phyloP scores from a whole-genome alignment of 768 basidiomycete genomes.

The Tylopilus intermedius region DNA sequence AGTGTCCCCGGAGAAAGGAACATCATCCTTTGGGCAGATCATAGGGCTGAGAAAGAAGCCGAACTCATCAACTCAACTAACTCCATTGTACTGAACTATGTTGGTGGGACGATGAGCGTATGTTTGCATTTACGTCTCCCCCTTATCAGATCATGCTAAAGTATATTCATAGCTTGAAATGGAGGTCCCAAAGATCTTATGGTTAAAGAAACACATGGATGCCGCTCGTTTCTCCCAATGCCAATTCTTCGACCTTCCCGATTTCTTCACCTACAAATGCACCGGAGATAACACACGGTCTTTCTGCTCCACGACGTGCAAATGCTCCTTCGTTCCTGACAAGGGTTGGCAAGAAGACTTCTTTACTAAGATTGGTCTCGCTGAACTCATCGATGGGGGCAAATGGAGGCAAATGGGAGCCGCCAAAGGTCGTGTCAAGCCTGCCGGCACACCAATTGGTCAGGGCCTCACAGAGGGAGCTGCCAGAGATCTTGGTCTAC shows the following conservation, averaged over 20 bases:
- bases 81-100: conserved; percentile 85
- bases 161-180: conserved; percentile 71
- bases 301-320: conserved; percentile 92
- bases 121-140: conserved; percentile 16
- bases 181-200: conserved; percentile 96
- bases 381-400: conserved; percentile 57
- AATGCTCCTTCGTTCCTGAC: conserved; percentile 86
- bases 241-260: conserved; percentile 90
- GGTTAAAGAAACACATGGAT: conserved; percentile 89
- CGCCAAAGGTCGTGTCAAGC: conserved; percentile 57
- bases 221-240: conserved; percentile 62
- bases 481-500: conserved; percentile 79
- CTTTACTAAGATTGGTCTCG: conserved; percentile 80
- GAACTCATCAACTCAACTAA: conserved; percentile 82
- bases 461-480: conserved; percentile 71
- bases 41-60: conserved; percentile 89
- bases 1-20: conserved; percentile 64
- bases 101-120: conserved; percentile 95
- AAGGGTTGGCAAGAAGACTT: conserved; percentile 89
- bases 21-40: conserved; percentile 95
- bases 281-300: conserved; percentile 72
- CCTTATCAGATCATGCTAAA: conserved; percentile 6
- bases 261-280: conserved; percentile 90
- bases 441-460: conserved; percentile 83
- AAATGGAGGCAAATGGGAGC: conserved; percentile 72